Evolutionary conservation across 805 yeast genomes (phyloP), one percentile per base, ranked within the genome.

Genomic region (Saccharomyces paradoxus): DNA sequence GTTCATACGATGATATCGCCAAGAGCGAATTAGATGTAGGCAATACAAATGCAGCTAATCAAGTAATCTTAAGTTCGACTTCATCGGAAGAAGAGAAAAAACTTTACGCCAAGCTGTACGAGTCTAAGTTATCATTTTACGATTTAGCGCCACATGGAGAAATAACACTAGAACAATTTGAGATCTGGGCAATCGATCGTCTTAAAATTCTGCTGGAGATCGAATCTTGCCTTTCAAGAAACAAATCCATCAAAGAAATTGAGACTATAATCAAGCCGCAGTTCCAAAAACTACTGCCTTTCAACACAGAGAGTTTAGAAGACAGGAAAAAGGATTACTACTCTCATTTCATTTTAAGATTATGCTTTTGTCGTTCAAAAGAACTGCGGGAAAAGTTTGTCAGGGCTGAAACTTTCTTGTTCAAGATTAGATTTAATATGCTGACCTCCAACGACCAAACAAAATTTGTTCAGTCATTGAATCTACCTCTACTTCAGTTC

Each of bases 151-250:
- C 98, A 0, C 71, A 78, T 31, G 83, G 84, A 13, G 98, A 94
- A 70, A 84, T 94, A 63, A 89, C 97, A 0, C 71, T 94, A 17
- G 97, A 91, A 59, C 88, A 94, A 63, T 94, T 94, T 70, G 99
- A 94, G 71, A 77, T 78, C 4, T 94, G 97, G 97, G 98, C 98
- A 4, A 85, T 94, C 53, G 98, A 92, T 65, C 74, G 99, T 56
- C 76, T 92, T 58, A 83, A 86, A 65, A 81, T 94, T 8, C 75
- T 94, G 55, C 79, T 90, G 53, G 96, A 89, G 66, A 84, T 94
- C 51, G 97, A 92, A 64, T 79, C 89, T 1, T 81, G 87, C 58
- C 64, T 78, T 47, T 81, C 85, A 26, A 77, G 95, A 61, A 83
- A 84, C 56, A 82, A 83, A 63, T 69, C 79, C 1, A 65, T 79